Evolutionary conservation across 1,139 yeast species (phyloP), one percentile per base, ranked within the genome.

Genomic region (Zygosaccharomyces pseudobailii): DNA sequence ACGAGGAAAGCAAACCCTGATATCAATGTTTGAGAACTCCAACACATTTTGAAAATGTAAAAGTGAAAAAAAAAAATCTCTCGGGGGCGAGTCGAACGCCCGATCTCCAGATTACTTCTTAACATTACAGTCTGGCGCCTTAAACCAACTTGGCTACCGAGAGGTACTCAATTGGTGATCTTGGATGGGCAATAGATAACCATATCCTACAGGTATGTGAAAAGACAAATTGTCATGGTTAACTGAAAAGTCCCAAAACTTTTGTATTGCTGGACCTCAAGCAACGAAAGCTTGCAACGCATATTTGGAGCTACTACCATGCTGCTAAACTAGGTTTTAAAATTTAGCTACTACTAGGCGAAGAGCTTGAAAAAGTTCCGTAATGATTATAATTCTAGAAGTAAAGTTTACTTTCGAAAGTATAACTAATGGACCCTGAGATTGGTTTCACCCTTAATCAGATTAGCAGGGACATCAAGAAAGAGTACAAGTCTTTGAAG

Each of bases 401-500:
- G 17, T 13, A 13, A 13, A 13, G 17, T 13, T 13, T 13, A 13
- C 17, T 24, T 4, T 25, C 17, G 17, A 24, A 17, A 24, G 25
- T 23, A 5, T 23, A 24, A 31, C 17, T 22, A 6, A 43, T 38
- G 42, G 45, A 43, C 27, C 10, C 35, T 17, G 41, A 37, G 19
- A n/a, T 38, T 21, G 13, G 24, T n/a, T 46, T 49, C 5, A 32
- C 58, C 2, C 42, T 59, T 22, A 47, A 48, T 21, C 53, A 54
- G 17, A 46, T 59, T 3, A 59, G 60, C 19, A 71, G 67, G 43
- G 65, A 63, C 20, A 58, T 73, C 8, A 62, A 79, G 32, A 79
- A 73, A 52, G 82, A 80, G n/a, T 71, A 81, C 2, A 69, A 78
- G 44, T 78, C 84, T 1, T 62, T 81, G 0, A 72, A 72, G 47